phyloP scores from a whole-genome alignment of 108 stramenopile genomes.

The Craspedostauros australis region DNA sequence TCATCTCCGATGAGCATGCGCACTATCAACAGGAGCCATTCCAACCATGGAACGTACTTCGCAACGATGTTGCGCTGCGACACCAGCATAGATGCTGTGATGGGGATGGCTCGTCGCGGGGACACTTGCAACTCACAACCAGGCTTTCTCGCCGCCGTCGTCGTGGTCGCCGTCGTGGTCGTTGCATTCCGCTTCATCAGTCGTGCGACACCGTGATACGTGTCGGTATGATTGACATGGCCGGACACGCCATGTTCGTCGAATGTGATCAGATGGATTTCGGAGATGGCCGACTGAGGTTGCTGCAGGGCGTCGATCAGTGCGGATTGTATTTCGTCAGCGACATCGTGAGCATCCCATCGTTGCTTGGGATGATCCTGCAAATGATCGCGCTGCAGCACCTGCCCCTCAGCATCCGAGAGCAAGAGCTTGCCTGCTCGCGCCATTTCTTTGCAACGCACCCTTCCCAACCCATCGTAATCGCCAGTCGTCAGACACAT shows the following conservation, averaged over 20 bases:
- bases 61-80: slow-evolving; percentile 26
- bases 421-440: slow-evolving; percentile 40
- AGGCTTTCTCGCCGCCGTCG: background rate
- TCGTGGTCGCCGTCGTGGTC: background rate
- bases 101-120: too few relatives aligned
- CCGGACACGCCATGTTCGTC: slow-evolving; percentile 68
- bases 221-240: slow-evolving; percentile 79
- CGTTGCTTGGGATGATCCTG: slow-evolving; percentile 30
- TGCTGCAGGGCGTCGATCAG: slow-evolving; percentile 16
- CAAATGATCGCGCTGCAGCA: slow-evolving; percentile 1
- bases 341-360: slow-evolving; percentile 15
- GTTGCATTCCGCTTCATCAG: slow-evolving; percentile 24
- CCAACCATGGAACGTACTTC: slow-evolving; percentile 43
- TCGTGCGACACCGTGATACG: slow-evolving; percentile 43
- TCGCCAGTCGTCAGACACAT: slow-evolving; percentile 76
- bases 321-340: slow-evolving; percentile 5
- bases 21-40: slow-evolving; percentile 34
- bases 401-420: slow-evolving; percentile 26
- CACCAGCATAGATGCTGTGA: slow-evolving; percentile 36
- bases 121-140: too few relatives aligned
- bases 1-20: slow-evolving; percentile 7
- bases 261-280: slow-evolving; percentile 54
- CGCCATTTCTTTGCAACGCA: slow-evolving; percentile 51
- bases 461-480: slow-evolving; percentile 62
- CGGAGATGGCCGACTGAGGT: slow-evolving; percentile 2